Conservation (phyloP, 805 yeast genomes). For the Wickerhamiella sergipiensis region DNA sequence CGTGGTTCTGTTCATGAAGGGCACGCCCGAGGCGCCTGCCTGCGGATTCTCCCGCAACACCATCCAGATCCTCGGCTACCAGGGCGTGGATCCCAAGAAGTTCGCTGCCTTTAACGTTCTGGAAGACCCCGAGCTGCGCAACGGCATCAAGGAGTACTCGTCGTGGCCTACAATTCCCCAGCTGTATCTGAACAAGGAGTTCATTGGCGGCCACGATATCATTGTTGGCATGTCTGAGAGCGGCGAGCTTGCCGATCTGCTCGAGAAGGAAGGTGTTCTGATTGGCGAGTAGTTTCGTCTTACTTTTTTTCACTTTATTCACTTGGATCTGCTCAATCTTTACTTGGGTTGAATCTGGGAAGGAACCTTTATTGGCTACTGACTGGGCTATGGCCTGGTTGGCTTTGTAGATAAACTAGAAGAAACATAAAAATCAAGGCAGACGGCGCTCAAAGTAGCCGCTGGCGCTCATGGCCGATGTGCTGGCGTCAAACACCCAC, state of each 20-base stretch:
- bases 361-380: too few species aligned
- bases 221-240: slow-evolving; percentile 69
- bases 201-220: slow-evolving; percentile 96
- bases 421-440: too few species aligned
- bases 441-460: slow-evolving; percentile 43
- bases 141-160: slow-evolving; percentile 88
- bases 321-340: too few species aligned
- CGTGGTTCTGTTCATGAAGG: slow-evolving; percentile 95
- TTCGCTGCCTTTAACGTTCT: slow-evolving; percentile 95
- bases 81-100: slow-evolving; percentile 91
- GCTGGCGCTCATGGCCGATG: slow-evolving; percentile 57
- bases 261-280: slow-evolving; percentile 66
- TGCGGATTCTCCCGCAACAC: slow-evolving; percentile 97
- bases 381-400: too few species aligned
- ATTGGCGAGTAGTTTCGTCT: slow-evolving; percentile 68
- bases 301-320: too few species aligned
- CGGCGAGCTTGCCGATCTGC: slow-evolving; percentile 80
- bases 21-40: slow-evolving; percentile 94
- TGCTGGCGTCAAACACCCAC: slow-evolving; percentile 56
- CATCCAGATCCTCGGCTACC: slow-evolving; percentile 83
- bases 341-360: too few species aligned
- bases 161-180: slow-evolving; percentile 99
- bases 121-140: slow-evolving; percentile 87
- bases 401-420: too few species aligned
- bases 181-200: slow-evolving; percentile 74